Evolutionary conservation across 2,329 filamentous ascomycete genomes (phyloP).

Genomic region (Teratosphaeria pseudoeucalypti): DNA sequence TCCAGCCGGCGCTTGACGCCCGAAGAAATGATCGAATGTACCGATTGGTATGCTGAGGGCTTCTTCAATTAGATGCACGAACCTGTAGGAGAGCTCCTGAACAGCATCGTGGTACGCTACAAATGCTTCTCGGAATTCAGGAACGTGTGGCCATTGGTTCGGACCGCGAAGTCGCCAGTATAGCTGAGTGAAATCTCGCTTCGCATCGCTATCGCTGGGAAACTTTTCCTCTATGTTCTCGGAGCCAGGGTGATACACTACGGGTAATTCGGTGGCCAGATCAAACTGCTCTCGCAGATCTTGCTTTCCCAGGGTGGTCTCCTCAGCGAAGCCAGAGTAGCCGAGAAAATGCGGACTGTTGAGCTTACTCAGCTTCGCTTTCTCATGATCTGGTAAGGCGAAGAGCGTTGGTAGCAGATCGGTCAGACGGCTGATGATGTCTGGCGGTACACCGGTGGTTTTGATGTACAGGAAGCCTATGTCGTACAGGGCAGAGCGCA

Average conservation of each 20-base stretch:
- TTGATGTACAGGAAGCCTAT: conserved; percentile 46
- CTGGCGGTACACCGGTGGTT: conserved; percentile 37
- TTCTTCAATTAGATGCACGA: conserved; percentile 47
- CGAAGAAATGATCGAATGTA: conserved; percentile 41
- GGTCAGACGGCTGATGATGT: conserved; percentile 30
- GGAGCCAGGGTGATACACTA: conserved; percentile 14
- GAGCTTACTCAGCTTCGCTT: conserved; percentile 33
- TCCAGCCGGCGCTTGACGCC: conserved; percentile 20
- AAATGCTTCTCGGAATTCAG: conserved; percentile 24
- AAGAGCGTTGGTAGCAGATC: conserved; percentile 37
- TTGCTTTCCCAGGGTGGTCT: conserved; percentile 43
- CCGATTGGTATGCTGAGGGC: conserved; percentile 41
- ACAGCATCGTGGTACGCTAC: conserved; percentile 42
- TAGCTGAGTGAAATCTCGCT: conserved; percentile 29
- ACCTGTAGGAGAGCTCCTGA: conserved; percentile 41
- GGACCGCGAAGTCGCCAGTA: conserved; percentile 33
- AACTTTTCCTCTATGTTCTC: not conserved
- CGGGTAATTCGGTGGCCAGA: conserved; percentile 45
- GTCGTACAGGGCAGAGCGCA: conserved; percentile 39
- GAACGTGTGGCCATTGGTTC: conserved; percentile 28
- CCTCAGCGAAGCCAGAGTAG: conserved; percentile 46
- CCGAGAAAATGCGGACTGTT: conserved; percentile 53
- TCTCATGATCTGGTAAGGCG: conserved; percentile 28
- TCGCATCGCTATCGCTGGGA: conserved; percentile 22
- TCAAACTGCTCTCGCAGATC: conserved; percentile 52